Evolutionary conservation across 2,329 filamentous ascomycete species (phyloP), one percentile per base, ranked within the genome.

Genomic region (Pyrenophora teres): DNA sequence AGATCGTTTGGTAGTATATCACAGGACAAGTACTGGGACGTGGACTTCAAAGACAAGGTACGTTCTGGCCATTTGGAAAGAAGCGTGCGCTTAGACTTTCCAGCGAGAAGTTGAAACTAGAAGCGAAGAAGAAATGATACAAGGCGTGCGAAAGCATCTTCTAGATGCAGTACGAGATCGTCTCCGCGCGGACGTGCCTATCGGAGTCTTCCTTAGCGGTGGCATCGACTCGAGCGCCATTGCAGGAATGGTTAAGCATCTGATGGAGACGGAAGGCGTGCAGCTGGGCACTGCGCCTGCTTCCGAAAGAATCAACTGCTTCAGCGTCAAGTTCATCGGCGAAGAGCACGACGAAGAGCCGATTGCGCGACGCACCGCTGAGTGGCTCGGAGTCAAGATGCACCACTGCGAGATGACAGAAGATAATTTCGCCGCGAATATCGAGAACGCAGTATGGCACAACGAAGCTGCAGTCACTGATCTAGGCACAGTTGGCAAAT

Each of bases 171-270:
- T 85, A 9, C 75, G 76, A n/a, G 57, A 83, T 15, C 78, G 83
- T 4, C 70, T 85, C 8, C 75, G 78, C 13, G 82, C 83, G 1
- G 83, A 86, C 62, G 83, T 85, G 0, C 81, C 81, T 0, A 73
- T 85, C 3, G 83, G 81, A 2, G 71, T 86, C 44, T 85, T 82
- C 50, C 70, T 85, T 0, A 80, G 76, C 18, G 83, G 83, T 4
- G 83, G 83, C 1, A 77, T 86, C 41, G 83, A 85, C 62, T 83
- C 81, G 0, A 84, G 82, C 0, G 74, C 77, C 1, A 68, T 85
- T 18, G 82, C 82, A 6, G 83, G 83, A 3, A 83, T 86, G 59
- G 77, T 80, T 2, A 78, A 77, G 1, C 73, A 84, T 52, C 50
- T 64, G 12, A 61, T 62, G 52, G 72, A 80, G 40, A 68, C 80